Base-by-base conservation (phyloP, 177 flowering plant genomes). In the Vitis hybrid region DNA sequence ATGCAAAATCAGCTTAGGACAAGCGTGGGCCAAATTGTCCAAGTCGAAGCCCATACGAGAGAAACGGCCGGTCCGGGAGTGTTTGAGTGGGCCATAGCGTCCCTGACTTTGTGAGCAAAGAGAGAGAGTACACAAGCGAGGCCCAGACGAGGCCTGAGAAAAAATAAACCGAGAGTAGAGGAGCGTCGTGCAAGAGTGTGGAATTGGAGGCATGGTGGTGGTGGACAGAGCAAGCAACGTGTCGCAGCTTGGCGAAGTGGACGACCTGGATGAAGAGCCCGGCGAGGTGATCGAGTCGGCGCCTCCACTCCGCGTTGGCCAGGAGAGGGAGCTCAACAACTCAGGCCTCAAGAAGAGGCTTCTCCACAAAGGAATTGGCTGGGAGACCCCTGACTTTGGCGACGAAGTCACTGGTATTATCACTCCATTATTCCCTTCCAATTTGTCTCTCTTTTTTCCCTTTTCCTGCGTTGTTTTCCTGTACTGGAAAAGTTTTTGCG, bases 261-360 rank as follows among this genome's bases (percentile, higher is more conserved):
- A 81, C 52, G 89, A 81, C 2, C 67, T 63, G 15, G 91, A 88
- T 2, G 95, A 88, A 70, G 93, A 88, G 66, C 86, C 90, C 0
- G 96, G 91, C 11, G 96, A 88, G 71, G 91, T 78, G 57, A 82
- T 86, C 67, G 96, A 90, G 66, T 90, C 93, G 0, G 90, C 89
- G 2, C 93, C 93, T 1, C 93, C 92, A 19, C 78, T 86, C 54
- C 77, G 81, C 59, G 88, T 86, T 15, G 92, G 97, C 10, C 88
- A 91, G 45, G 97, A 91, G 79, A 80, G 91, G 51, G 80, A 67
- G 66, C 77, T 89, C 45, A 75, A 73, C 62, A 74, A 50, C 39
- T 69, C 74, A 14, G 86, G 87, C 1, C 55, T 89, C 45, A 85
- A 77, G 78, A 91, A 91, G 82, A 90, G 82, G 85, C 93, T 90